Conservation (phyloP, 192 early-diverging fungal genomes). For the Coemansia erecta region DNA sequence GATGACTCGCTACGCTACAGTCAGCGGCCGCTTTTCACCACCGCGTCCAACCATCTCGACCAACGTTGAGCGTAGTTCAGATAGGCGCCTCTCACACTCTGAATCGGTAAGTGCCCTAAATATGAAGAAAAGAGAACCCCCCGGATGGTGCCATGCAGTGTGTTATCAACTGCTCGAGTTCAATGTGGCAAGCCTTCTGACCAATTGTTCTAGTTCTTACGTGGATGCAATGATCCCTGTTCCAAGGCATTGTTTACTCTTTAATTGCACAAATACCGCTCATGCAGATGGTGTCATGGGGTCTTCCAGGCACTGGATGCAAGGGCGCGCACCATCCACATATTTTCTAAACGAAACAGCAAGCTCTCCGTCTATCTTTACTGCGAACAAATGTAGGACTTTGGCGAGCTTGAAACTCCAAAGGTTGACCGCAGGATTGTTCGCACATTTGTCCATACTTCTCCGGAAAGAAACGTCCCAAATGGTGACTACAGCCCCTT, state of each 20-base stretch:
- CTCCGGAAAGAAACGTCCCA: too few species aligned
- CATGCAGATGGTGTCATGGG: background rate
- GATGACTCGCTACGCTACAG: constrained; percentile 20
- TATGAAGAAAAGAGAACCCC: too few species aligned
- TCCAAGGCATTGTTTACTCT: background rate
- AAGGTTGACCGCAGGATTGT: constrained; percentile 29
- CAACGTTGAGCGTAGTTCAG: constrained; percentile 3
- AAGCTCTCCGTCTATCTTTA: background rate
- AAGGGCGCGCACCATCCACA: background rate
- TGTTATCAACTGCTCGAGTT: background rate
- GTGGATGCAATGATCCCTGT: too few species aligned
- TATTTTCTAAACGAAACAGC: constrained; percentile 1
- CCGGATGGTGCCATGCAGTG: too few species aligned
- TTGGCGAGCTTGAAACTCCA: constrained; percentile 37
- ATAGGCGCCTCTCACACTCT: constrained; percentile 4
- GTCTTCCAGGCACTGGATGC: background rate
- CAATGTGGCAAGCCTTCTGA: background rate
- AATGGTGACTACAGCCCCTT: too few species aligned
- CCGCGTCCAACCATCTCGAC: background rate
- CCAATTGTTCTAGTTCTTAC: background rate
- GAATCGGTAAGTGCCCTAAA: constrained; percentile 26
- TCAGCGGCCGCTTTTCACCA: background rate
- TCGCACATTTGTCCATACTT: background rate
- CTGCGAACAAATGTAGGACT: constrained; percentile 17
- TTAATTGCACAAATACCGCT: constrained; percentile 1